Percentiles rank a stretch among this genome's conserved stretches.
Conservation (phyloP, 2,329 filamentous ascomycete species). For the Aspergillus glaucus region DNA sequence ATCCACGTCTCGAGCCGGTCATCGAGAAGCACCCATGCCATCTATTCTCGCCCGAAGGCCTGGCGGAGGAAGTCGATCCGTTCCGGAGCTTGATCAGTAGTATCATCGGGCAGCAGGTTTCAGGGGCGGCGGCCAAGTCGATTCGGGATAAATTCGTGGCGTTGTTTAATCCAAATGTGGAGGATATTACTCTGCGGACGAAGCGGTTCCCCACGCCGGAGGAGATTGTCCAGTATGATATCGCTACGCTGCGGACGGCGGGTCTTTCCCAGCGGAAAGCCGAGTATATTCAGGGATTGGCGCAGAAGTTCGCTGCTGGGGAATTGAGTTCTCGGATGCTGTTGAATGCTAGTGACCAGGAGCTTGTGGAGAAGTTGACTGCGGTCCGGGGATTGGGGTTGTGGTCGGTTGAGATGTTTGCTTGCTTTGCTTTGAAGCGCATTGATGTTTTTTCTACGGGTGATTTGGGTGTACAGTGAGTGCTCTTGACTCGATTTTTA, state of each 20-base stretch:
- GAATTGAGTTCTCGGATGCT: constrained; percentile 72
- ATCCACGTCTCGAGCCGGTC: constrained; percentile 64
- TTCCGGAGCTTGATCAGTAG: constrained; percentile 77
- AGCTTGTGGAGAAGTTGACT: constrained; percentile 73
- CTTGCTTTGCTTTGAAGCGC: constrained; percentile 87
- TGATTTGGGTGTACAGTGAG: constrained; percentile 81
- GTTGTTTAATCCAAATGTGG: constrained; percentile 53
- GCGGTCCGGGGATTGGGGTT: constrained; percentile 79
- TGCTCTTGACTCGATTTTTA: constrained; percentile 10
- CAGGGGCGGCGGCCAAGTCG: constrained; percentile 78
- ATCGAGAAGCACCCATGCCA: constrained; percentile 70
- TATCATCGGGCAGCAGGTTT: constrained; percentile 96
- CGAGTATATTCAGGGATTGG: constrained; percentile 84
- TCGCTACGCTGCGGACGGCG: constrained; percentile 69
- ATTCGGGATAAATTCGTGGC: constrained; percentile 81
- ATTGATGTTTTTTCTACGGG: constrained; percentile 91
- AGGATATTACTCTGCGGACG: constrained; percentile 5
- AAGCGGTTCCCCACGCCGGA: constrained; percentile 66
- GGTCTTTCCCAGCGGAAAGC: constrained; percentile 92
- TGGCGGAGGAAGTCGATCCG: constrained; percentile 82
- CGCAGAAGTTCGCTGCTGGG: constrained; percentile 69
- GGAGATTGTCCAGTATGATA: constrained; percentile 58
- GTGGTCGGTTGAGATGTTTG: constrained; percentile 98
- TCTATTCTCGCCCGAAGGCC: constrained; percentile 71
- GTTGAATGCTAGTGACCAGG: constrained; percentile 72